phyloP scores from a whole-genome alignment of 306 rosid species.

The Lupinus albus region DNA sequence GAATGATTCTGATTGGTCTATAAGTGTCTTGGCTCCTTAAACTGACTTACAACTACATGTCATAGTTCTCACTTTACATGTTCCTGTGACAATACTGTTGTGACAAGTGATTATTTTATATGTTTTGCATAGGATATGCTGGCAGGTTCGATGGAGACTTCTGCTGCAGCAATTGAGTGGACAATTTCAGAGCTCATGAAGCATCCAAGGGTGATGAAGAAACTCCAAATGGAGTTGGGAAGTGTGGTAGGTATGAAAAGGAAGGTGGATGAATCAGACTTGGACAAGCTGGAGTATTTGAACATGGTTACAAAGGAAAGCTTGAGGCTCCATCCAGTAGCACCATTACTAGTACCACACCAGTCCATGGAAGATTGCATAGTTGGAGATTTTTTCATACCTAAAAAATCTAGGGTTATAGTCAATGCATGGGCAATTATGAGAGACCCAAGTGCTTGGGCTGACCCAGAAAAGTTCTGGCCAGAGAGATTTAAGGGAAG shows the following conservation, averaged over 20 bases:
- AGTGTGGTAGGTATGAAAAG: slow-evolving; percentile 59
- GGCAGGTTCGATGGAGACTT: slow-evolving; percentile 53
- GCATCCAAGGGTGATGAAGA: slow-evolving; percentile 62
- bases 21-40: not conserved
- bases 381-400: slow-evolving; percentile 55
- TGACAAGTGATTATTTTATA: not conserved
- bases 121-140: slow-evolving; percentile 58
- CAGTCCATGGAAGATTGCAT: slow-evolving; percentile 54
- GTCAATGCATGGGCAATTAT: slow-evolving; percentile 48
- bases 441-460: slow-evolving; percentile 45
- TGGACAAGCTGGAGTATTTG: slow-evolving; percentile 49
- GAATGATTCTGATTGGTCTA: not conserved
- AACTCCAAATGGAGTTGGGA: slow-evolving; percentile 58
- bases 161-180: slow-evolving; percentile 62
- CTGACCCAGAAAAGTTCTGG: slow-evolving; percentile 37
- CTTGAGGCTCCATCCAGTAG: slow-evolving; percentile 64
- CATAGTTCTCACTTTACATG: not conserved
- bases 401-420: slow-evolving; percentile 43
- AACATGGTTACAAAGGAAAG: slow-evolving; percentile 63
- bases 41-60: not conserved
- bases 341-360: slow-evolving; percentile 62
- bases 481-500: slow-evolving; percentile 50
- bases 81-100: not conserved
- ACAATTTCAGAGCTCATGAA: slow-evolving; percentile 53
- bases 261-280: slow-evolving; percentile 63